Evolutionary conservation across 2,329 filamentous ascomycete genomes (phyloP).

Genomic region (Colletotrichum sp.): DNA sequence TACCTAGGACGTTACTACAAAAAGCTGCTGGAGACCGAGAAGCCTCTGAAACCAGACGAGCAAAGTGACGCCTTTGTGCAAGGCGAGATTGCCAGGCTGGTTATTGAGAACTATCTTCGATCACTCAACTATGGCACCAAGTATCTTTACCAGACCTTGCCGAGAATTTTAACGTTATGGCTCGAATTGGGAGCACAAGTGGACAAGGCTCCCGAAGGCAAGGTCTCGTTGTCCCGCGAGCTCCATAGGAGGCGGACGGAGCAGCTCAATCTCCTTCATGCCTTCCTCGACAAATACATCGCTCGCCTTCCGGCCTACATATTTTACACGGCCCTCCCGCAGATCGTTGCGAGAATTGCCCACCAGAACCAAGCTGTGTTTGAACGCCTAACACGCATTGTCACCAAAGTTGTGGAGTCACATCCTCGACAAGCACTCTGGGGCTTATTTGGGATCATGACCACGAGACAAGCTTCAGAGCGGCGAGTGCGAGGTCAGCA

Average conservation of each 20-base stretch:
- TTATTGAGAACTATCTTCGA: slow-evolving; percentile 92
- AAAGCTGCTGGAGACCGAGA: slow-evolving; percentile 91
- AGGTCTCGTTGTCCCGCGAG: slow-evolving; percentile 56
- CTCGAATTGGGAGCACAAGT: slow-evolving; percentile 84
- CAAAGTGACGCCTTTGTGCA: slow-evolving; percentile 78
- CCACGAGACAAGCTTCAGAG: slow-evolving; percentile 74
- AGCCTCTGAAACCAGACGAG: slow-evolving; percentile 74
- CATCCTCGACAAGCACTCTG: slow-evolving; percentile 92
- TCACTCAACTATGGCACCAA: slow-evolving; percentile 90
- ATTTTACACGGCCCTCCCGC: slow-evolving; percentile 83
- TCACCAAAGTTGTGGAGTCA: slow-evolving; percentile 82
- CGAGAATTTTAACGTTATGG: slow-evolving; percentile 92
- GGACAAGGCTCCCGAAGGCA: slow-evolving; percentile 63
- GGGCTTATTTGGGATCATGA: slow-evolving; percentile 87
- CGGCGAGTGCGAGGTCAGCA: slow-evolving; percentile 60
- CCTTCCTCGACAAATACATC: slow-evolving; percentile 81
- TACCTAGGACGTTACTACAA: slow-evolving; percentile 97
- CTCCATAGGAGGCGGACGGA: slow-evolving; percentile 62
- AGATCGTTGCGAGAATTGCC: slow-evolving; percentile 94
- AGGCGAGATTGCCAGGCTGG: slow-evolving; percentile 84
- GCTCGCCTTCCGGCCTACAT: slow-evolving; percentile 74
- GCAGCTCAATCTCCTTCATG: slow-evolving; percentile 72
- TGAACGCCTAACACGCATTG: slow-evolving; percentile 76
- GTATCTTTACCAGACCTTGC: slow-evolving; percentile 93
- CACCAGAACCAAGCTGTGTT: slow-evolving; percentile 83